A percentile compares a stretch with the other conserved stretches of the same genome.
Evolutionary conservation across 1,139 yeast species (phyloP).

Genomic region (Suhomyces guaymorum): DNA sequence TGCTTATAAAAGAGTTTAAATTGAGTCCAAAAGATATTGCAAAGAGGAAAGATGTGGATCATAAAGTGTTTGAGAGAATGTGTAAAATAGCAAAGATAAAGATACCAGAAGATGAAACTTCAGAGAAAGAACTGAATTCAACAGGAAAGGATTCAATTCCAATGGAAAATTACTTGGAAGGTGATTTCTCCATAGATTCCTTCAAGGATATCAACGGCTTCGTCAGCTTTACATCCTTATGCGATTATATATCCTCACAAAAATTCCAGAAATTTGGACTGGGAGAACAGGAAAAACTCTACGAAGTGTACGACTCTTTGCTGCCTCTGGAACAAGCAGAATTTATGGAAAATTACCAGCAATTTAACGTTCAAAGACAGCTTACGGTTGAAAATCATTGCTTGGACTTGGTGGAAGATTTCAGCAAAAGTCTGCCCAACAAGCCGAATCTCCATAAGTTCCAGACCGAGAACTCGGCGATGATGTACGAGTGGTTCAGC

Average conservation of each 20-base stretch:
- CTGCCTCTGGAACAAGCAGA: slow-evolving; percentile 7
- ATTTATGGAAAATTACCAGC: slow-evolving; percentile 27
- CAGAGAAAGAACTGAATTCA: no score
- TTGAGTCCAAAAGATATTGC: slow-evolving; percentile 1
- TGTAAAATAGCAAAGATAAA: slow-evolving; percentile 3
- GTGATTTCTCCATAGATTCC: slow-evolving; percentile 15
- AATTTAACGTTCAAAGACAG: slow-evolving; percentile 29
- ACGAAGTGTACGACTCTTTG: slow-evolving; percentile 21
- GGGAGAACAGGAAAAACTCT: slow-evolving; percentile 19
- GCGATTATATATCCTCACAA: slow-evolving; percentile 23
- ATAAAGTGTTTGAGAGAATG: slow-evolving; percentile 3
- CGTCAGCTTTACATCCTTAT: slow-evolving; percentile 22
- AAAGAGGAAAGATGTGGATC: not conserved
- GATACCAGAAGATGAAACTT: no score
- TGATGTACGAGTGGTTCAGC: slow-evolving; percentile 19
- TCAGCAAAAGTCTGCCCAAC: slow-evolving; percentile 9
- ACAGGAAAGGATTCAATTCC: no score
- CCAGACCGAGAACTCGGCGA: slow-evolving; percentile 9
- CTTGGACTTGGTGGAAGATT: slow-evolving; percentile 20
- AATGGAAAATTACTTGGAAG: no score
- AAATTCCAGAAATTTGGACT: slow-evolving; percentile 15
- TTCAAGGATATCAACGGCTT: slow-evolving; percentile 22
- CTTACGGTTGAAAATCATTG: slow-evolving; percentile 27
- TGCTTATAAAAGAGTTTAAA: slow-evolving; percentile 3
- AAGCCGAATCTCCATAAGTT: slow-evolving; percentile 12